Evolutionary conservation across 257 asterid species (phyloP).

Genomic region (Mitragyna speciosa): DNA sequence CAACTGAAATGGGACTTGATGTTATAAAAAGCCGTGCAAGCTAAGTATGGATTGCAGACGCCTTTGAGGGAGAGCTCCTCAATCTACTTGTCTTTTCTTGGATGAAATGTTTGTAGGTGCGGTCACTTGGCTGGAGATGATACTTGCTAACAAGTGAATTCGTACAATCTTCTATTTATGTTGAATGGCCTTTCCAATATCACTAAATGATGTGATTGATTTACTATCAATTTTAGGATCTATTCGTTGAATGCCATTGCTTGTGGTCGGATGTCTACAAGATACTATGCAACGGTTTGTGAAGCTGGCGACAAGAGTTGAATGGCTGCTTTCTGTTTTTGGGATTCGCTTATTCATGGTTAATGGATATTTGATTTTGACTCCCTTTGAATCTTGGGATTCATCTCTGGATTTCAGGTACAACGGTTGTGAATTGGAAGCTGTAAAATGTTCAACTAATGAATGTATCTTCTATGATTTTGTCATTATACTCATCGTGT

Average conservation of each 20-base stretch:
- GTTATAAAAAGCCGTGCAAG: constrained; percentile 59
- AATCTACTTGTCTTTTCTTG: constrained; percentile 28
- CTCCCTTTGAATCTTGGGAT: not conserved
- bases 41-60: constrained; percentile 28
- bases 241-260: constrained; percentile 24
- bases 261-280: constrained; percentile 27
- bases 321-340: not conserved
- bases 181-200: constrained; percentile 25
- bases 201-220: constrained; percentile 35
- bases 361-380: constrained; percentile 3
- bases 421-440: not conserved
- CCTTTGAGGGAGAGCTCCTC: constrained; percentile 23
- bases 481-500: not conserved
- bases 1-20: constrained; percentile 69
- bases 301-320: constrained; percentile 12
- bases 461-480: not conserved
- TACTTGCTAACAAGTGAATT: constrained; percentile 38
- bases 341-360: not conserved
- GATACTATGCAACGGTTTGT: constrained; percentile 29
- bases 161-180: constrained; percentile 27
- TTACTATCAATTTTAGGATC: constrained; percentile 24
- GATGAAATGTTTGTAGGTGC: constrained; percentile 32
- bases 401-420: not conserved
- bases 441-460: not conserved
- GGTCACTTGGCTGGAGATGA: constrained; percentile 37